A percentile compares a stretch with the other conserved stretches of the same genome.
Evolutionary conservation across 2,329 filamentous ascomycete genomes (phyloP).

Genomic region (Fusarium sp.): DNA sequence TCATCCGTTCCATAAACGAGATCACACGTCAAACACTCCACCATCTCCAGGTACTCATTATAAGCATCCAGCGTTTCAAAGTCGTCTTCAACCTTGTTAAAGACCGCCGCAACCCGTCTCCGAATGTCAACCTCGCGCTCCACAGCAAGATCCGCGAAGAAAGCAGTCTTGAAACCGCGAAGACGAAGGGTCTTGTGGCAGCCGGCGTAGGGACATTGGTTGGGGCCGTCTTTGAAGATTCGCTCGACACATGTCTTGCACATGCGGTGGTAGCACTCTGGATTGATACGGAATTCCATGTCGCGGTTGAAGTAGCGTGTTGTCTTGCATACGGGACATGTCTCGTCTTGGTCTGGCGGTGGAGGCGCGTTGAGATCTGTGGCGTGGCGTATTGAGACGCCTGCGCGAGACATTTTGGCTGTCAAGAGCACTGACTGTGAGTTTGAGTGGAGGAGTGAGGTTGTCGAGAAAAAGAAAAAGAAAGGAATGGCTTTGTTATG

Average conservation of each 20-base stretch:
- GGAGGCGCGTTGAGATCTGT: conserved; percentile 27
- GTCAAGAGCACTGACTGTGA: fast-evolving
- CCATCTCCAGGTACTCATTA: conserved; percentile 94
- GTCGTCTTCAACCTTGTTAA: conserved; percentile 91
- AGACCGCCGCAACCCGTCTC: conserved; percentile 79
- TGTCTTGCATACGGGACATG: conserved; percentile 97
- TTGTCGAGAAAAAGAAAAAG: not conserved
- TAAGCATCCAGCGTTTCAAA: conserved; percentile 86
- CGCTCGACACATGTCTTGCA: conserved; percentile 95
- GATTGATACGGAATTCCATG: conserved; percentile 96
- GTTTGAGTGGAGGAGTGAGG: not conserved
- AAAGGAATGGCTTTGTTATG: not conserved
- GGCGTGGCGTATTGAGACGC: conserved; percentile 48
- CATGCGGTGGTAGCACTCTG: conserved; percentile 99
- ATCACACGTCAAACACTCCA: conserved; percentile 91
- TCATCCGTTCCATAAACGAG: conserved; percentile 79
- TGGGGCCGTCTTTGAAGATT: conserved; percentile 91
- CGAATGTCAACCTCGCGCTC: conserved; percentile 96
- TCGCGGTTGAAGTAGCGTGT: conserved; percentile 93
- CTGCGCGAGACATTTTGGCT: conserved; percentile 47
- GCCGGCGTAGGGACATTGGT: conserved; percentile 89
- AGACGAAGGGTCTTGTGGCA: conserved; percentile 90
- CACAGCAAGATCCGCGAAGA: conserved; percentile 87
- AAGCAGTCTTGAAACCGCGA: conserved; percentile 85
- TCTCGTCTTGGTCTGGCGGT: conserved; percentile 66